Evolutionary conservation across 1,139 yeast genomes (phyloP).

Genomic region (Yamadazyma atmosphaerica): DNA sequence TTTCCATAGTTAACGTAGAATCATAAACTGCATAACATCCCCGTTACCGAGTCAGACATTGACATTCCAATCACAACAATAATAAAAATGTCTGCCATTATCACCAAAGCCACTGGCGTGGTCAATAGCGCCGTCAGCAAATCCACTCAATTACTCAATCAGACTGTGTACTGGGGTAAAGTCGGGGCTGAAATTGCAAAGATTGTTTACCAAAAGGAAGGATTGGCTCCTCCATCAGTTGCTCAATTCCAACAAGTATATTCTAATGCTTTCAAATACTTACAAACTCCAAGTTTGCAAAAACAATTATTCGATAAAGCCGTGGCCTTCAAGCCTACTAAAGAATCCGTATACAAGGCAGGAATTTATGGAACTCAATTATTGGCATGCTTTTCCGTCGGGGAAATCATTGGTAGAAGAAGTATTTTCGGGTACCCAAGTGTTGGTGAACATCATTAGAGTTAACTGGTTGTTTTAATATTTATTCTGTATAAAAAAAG

Average conservation of each 20-base stretch:
- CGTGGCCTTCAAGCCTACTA: slow-evolving; percentile 49
- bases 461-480: not conserved
- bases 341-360: slow-evolving; percentile 63
- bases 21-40: slow-evolving; percentile 13
- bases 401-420: slow-evolving; percentile 98
- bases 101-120: slow-evolving; percentile 48
- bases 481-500: not conserved
- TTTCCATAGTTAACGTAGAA: slow-evolving; percentile 2
- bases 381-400: slow-evolving; percentile 88
- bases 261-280: slow-evolving; percentile 43
- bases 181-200: slow-evolving; percentile 87
- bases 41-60: not conserved
- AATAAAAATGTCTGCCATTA: slow-evolving; percentile 44
- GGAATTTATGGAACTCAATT: slow-evolving; percentile 81
- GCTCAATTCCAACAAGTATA: slow-evolving; percentile 80
- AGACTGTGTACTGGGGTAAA: slow-evolving; percentile 82
- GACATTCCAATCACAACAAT: not conserved
- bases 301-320: slow-evolving; percentile 48
- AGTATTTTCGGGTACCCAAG: slow-evolving; percentile 80
- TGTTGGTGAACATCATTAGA: slow-evolving; percentile 27
- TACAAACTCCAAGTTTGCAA: slow-evolving; percentile 43
- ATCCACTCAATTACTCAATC: slow-evolving; percentile 43
- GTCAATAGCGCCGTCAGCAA: slow-evolving; percentile 38
- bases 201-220: slow-evolving; percentile 88
- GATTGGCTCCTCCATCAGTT: slow-evolving; percentile 84